Base-by-base conservation (phyloP, 306 rosid genomes). In the Cercis canadensis region DNA sequence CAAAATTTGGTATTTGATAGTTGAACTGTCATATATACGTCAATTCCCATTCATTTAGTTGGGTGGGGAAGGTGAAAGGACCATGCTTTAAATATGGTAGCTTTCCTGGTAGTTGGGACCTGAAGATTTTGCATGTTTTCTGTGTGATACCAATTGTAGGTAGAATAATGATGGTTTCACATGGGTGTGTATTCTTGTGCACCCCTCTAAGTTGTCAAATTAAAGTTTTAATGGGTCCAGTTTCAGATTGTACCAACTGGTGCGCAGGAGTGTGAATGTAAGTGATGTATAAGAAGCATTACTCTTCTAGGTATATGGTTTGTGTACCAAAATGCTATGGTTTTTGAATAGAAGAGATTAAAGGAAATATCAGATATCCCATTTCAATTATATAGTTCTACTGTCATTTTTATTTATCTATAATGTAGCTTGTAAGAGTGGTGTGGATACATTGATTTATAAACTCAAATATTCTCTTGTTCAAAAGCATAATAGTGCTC, bases 71-170 rank as follows among this genome's bases (percentile, higher is more conserved):
- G 50, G 11, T 70, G 49, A 16, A 34, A 18, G n/a, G 34, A 62
- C 21, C 29, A 24, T 24, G 29, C 29, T 41, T 62, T 12, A 41
- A 24, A 47, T 37, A 19, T 13, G n/a, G 34, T 57, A 17, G 58
- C 56, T 73, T 41, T 43, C 57, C 29, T 62, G 62, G 62, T 73
- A 18, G 62, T 36, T 52, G 21, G 44, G 57, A 34, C 21, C 44
- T 15, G 54, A 51, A 33, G 45, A 44, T 39, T 44, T 56, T 29
- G 49, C 61, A 46, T 15, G 40, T 65, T 55, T 36, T 32, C 43
- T 74, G 39, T 65, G 44, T 65, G 44, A 56, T 18, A 33, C 1
- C 1, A 37, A 0, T 37, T 37, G 1, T 24, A 24, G 29, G 29
- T 24, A 24, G 29, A 24, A 3, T 24, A 24, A 24, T 24, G 29